Evolutionary conservation across 176 grass and related monocot genomes (phyloP).

Genomic region (Oryza glaberrima): DNA sequence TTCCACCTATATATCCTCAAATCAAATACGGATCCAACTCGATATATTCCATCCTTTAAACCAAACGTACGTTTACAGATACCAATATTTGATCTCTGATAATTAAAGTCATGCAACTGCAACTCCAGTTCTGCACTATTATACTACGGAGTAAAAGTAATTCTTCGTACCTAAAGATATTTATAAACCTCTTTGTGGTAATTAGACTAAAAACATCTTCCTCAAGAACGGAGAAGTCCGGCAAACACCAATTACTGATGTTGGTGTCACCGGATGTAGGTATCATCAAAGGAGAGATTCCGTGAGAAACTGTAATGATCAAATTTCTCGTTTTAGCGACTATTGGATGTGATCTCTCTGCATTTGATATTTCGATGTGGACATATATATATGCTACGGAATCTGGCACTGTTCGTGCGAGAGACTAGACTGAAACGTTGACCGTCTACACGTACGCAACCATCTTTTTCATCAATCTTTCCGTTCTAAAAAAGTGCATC

Average conservation of each 20-base stretch:
- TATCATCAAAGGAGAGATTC: not conserved
- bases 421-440: slow-evolving; percentile 42
- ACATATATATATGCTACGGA: not conserved
- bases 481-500: not conserved
- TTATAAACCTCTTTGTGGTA: too few species aligned
- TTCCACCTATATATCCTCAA: too few species aligned
- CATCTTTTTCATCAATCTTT: not conserved
- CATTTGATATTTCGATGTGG: not conserved
- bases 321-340: not conserved
- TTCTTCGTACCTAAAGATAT: too few species aligned
- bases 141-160: too few species aligned
- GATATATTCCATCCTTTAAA: too few species aligned
- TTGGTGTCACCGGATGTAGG: not conserved
- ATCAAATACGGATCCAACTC: too few species aligned
- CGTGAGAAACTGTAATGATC: not conserved
- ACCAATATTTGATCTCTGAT: too few species aligned
- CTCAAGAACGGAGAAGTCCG: too few species aligned
- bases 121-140: too few species aligned
- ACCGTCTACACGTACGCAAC: slow-evolving; percentile 10
- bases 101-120: too few species aligned
- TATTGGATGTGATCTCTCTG: not conserved
- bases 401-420: not conserved
- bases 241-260: not conserved
- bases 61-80: too few species aligned
- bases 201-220: too few species aligned